phyloP scores from a whole-genome alignment of 2,329 filamentous ascomycete species.

The Endocalyx cinctus region DNA sequence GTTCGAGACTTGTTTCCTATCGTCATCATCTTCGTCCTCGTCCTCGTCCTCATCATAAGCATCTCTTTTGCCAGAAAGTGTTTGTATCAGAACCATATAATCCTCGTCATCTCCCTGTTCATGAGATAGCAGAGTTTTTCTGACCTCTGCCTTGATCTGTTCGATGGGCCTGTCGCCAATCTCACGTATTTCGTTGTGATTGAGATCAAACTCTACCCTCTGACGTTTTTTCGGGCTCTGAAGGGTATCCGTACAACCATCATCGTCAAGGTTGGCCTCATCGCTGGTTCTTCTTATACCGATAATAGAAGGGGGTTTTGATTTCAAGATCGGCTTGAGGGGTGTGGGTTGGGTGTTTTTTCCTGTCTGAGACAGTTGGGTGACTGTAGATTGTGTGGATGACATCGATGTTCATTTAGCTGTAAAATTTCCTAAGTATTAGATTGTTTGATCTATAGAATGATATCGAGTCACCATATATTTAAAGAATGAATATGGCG shows the following conservation, averaged over 20 bases:
- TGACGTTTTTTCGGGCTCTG: slow-evolving; percentile 48
- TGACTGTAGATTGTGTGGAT: slow-evolving; percentile 18
- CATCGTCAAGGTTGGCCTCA: slow-evolving; percentile 38
- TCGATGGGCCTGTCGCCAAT: slow-evolving; percentile 49
- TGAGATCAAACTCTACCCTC: slow-evolving; percentile 56
- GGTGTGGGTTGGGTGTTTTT: slow-evolving; percentile 30
- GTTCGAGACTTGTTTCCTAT: slow-evolving; percentile 39
- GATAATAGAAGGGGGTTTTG: slow-evolving; percentile 38
- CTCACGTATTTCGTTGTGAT: slow-evolving; percentile 52
- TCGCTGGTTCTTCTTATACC: slow-evolving; percentile 38
- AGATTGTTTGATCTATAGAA: background rate
- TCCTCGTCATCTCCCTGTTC: slow-evolving; percentile 53
- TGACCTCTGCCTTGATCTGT: slow-evolving; percentile 51
- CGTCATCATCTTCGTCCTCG: slow-evolving; percentile 41
- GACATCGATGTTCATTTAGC: too few relatives aligned
- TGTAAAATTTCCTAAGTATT: too few relatives aligned
- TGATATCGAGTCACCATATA: slow-evolving; percentile 9
- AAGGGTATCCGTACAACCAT: slow-evolving; percentile 31
- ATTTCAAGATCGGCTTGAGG: slow-evolving; percentile 50
- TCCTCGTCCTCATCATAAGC: slow-evolving; percentile 41
- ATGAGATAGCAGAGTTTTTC: slow-evolving; percentile 53
- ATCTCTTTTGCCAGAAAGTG: slow-evolving; percentile 49
- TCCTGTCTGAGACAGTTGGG: slow-evolving; percentile 21
- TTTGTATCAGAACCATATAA: slow-evolving; percentile 57
- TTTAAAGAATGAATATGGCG: slow-evolving; percentile 9